Conservation (phyloP, 164 flowering plant species). For the Chimonanthus salicifolius region DNA sequence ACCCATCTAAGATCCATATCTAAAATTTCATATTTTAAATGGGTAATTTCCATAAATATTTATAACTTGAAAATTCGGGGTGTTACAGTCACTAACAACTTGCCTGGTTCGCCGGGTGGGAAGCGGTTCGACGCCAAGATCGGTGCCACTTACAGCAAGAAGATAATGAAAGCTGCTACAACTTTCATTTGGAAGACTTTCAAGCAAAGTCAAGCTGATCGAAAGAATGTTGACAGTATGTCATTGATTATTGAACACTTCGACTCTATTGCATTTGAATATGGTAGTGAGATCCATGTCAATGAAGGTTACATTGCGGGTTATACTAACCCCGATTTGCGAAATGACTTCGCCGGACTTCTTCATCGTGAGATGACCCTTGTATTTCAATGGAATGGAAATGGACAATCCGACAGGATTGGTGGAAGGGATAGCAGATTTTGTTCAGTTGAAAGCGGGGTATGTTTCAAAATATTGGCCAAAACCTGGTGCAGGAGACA, state of each 20-base stretch:
- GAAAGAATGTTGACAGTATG: conserved; percentile 32
- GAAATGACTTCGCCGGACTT: conserved; percentile 42
- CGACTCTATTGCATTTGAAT: conserved; percentile 45
- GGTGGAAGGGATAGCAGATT: conserved; percentile 20
- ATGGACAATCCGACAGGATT: conserved; percentile 40
- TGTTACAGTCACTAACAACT: conserved; percentile 9
- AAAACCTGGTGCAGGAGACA: conserved; percentile 44
- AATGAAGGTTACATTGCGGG: conserved; percentile 31
- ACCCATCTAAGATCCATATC: too few species aligned
- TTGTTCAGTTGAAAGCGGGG: conserved; percentile 49
- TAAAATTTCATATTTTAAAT: too few species aligned
- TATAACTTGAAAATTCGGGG: too few species aligned
- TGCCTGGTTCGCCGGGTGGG: too few species aligned
- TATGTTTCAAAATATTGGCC: conserved; percentile 48
- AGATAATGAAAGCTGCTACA: conserved; percentile 35
- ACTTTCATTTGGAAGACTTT: conserved; percentile 51
- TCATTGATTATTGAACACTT: conserved; percentile 30
- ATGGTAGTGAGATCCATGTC: conserved; percentile 35
- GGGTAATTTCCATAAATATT: too few species aligned
- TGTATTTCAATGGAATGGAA: conserved; percentile 68
- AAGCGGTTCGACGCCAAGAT: too few species aligned
- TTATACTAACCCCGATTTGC: conserved; percentile 35
- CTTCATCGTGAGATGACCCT: conserved; percentile 53
- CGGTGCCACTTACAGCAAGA: conserved; percentile 26
- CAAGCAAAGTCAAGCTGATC: conserved; percentile 30